Conservation (phyloP, 495 filamentous ascomycete genomes). For the Halenospora varia region DNA sequence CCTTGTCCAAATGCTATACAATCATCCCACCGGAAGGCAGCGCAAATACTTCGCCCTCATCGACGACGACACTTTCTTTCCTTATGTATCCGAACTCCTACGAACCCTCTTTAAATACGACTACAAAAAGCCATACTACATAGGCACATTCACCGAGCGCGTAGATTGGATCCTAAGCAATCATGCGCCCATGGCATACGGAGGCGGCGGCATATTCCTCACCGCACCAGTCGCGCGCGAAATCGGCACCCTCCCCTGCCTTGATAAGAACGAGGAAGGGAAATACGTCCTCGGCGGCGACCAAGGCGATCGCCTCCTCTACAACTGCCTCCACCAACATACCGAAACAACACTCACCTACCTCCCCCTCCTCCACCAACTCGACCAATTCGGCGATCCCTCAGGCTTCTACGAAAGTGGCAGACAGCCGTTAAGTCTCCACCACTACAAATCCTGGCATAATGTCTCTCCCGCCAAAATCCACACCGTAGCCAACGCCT, state of each 20-base stretch:
- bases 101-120: slow-evolving; percentile 43
- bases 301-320: slow-evolving; percentile 32
- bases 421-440: slow-evolving; percentile 48
- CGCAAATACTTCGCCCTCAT: slow-evolving; percentile 30
- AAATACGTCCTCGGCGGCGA: slow-evolving; percentile 13
- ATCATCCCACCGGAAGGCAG: slow-evolving; percentile 15
- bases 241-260: slow-evolving; percentile 31
- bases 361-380: slow-evolving; percentile 47
- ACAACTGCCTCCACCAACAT: slow-evolving; percentile 49
- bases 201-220: slow-evolving; percentile 58
- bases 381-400: slow-evolving; percentile 46
- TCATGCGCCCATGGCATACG: slow-evolving; percentile 42
- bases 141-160: slow-evolving; percentile 55
- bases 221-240: slow-evolving; percentile 43
- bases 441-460: slow-evolving; percentile 56
- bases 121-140: slow-evolving; percentile 42
- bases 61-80: slow-evolving; percentile 50
- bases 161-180: slow-evolving; percentile 34
- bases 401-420: slow-evolving; percentile 55
- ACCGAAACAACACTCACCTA: slow-evolving; percentile 46
- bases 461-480: slow-evolving; percentile 44
- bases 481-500: slow-evolving; percentile 43
- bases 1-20: slow-evolving; percentile 26
- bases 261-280: slow-evolving; percentile 24
- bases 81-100: slow-evolving; percentile 45